Evolutionary conservation across 345 rosid genomes (phyloP).

Genomic region (Lepidium sativum): DNA sequence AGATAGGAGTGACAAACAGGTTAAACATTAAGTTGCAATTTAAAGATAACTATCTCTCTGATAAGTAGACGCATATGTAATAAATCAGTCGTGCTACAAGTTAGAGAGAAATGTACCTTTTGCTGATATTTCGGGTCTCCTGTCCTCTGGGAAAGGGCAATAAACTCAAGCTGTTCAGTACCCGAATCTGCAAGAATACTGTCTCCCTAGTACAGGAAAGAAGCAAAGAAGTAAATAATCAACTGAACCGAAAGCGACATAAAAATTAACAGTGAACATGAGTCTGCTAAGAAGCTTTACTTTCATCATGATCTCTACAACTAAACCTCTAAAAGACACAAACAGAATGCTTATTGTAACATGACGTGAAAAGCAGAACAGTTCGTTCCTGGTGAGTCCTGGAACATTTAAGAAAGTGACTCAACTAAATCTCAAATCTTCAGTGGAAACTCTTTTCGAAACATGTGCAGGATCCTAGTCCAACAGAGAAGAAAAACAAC

Average conservation of each 20-base stretch:
- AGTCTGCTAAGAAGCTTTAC: background rate
- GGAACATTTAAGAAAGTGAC: background rate
- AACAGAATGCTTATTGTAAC: background rate
- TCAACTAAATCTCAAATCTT: background rate
- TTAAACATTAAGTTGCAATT: constrained; percentile 9
- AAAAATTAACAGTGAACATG: background rate
- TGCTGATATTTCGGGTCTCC: constrained; percentile 87
- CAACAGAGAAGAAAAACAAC: background rate
- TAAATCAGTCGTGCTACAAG: background rate
- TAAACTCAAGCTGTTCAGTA: constrained; percentile 96
- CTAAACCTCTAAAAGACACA: background rate
- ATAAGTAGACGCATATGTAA: background rate
- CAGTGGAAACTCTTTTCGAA: background rate
- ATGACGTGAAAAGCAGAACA: background rate
- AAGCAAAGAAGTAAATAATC: constrained; percentile 16
- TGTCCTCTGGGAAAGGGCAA: constrained; percentile 94
- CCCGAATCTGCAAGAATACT: constrained; percentile 99
- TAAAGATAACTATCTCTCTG: background rate
- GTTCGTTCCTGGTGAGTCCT: background rate
- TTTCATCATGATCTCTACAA: background rate
- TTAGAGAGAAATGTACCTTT: constrained; percentile 44
- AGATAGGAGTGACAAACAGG: constrained; percentile 16
- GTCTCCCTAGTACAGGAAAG: constrained; percentile 45
- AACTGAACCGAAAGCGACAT: background rate
- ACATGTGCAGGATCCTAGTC: background rate